Conservation (phyloP, 23 red algal genomes). For the Gracilaria domingensis region DNA sequence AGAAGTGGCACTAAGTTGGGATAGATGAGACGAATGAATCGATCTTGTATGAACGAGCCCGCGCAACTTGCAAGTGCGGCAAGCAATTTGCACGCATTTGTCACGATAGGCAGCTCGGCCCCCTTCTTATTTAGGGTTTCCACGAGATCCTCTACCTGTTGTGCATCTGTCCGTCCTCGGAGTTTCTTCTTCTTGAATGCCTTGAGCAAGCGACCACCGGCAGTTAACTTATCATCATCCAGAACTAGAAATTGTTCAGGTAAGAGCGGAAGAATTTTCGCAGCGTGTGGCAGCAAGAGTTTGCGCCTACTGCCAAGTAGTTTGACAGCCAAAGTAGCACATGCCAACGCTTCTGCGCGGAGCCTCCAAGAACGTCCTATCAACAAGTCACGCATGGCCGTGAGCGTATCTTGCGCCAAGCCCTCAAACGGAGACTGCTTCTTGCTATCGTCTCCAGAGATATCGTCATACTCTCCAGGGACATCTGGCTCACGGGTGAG, state of each 20-base stretch:
- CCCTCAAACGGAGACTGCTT: slow-evolving; percentile 35
- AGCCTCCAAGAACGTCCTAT: slow-evolving; percentile 69
- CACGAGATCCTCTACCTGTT: slow-evolving; percentile 57
- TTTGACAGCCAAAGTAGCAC: slow-evolving; percentile 54
- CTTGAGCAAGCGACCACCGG: slow-evolving; percentile 49
- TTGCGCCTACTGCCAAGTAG: slow-evolving; percentile 44
- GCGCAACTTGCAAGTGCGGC: slow-evolving; percentile 53
- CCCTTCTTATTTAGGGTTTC: slow-evolving; percentile 56
- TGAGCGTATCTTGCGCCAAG: slow-evolving; percentile 45
- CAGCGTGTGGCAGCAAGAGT: slow-evolving; percentile 59
- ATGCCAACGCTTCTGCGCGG: slow-evolving; percentile 46
- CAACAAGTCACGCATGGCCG: slow-evolving; percentile 58
- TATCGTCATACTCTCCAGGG: slow-evolving; percentile 32
- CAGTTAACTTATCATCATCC: slow-evolving; percentile 31
- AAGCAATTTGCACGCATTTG: slow-evolving; percentile 51
- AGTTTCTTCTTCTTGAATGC: slow-evolving; percentile 49
- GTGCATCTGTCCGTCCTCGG: slow-evolving; percentile 33
- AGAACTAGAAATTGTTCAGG: slow-evolving; percentile 61
- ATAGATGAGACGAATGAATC: slow-evolving; percentile 72
- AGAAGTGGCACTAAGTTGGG: slow-evolving; percentile 61
- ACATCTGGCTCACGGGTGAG: slow-evolving; percentile 14
- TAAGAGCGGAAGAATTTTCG: slow-evolving; percentile 58
- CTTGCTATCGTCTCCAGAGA: not conserved
- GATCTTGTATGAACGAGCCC: slow-evolving; percentile 63
- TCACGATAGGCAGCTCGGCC: slow-evolving; percentile 52